These are phyloP conservation scores for Suhomyces bribrorum DNA, from an alignment of 1,139 yeast genomes.

Conservation along the genomic window DNA sequence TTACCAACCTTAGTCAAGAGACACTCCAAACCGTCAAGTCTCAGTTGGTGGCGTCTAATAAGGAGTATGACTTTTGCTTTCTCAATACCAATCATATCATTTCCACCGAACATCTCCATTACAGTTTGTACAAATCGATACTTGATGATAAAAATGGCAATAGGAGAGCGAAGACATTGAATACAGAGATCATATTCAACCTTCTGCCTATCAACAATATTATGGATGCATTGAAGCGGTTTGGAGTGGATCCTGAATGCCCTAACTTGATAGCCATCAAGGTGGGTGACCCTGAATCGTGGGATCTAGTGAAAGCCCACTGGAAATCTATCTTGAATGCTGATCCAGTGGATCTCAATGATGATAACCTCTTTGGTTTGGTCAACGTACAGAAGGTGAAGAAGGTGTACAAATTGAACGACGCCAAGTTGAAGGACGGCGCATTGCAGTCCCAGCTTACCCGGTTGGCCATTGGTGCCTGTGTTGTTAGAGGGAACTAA, in stretches of 20 bases:
- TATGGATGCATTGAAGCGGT: constrained; percentile 43
- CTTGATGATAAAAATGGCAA: constrained; percentile 26
- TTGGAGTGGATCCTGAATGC: constrained; percentile 40
- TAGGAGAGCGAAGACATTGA: constrained; percentile 43
- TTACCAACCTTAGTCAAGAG: constrained; percentile 16
- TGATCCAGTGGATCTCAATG: constrained; percentile 21
- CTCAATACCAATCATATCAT: constrained; percentile 39
- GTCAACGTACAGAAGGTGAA: constrained; percentile 35
- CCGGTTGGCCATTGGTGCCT: constrained; percentile 40
- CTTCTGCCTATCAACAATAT: constrained; percentile 48
- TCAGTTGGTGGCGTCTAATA: constrained; percentile 32
- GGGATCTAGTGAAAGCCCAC: constrained; percentile 11
- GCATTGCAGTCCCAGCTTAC: constrained; percentile 31
- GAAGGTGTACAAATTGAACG: constrained; percentile 43
- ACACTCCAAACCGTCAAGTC: constrained; percentile 29
- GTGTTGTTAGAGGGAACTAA: constrained; percentile 36
- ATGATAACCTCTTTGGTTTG: constrained; percentile 23
- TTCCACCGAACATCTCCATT: constrained; percentile 38
- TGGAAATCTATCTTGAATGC: constrained; percentile 21
- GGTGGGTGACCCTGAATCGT: constrained; percentile 17
- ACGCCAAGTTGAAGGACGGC: constrained; percentile 22
- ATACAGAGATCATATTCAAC: constrained; percentile 45
- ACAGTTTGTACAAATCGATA: constrained; percentile 39
- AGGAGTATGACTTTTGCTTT: constrained; percentile 43
- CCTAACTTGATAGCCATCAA: constrained; percentile 35